A percentile compares a stretch with the other conserved stretches of the same genome.
Conservation (phyloP, 1,284 basidiomycete genomes). For the Sphaerobolus stellatus region DNA sequence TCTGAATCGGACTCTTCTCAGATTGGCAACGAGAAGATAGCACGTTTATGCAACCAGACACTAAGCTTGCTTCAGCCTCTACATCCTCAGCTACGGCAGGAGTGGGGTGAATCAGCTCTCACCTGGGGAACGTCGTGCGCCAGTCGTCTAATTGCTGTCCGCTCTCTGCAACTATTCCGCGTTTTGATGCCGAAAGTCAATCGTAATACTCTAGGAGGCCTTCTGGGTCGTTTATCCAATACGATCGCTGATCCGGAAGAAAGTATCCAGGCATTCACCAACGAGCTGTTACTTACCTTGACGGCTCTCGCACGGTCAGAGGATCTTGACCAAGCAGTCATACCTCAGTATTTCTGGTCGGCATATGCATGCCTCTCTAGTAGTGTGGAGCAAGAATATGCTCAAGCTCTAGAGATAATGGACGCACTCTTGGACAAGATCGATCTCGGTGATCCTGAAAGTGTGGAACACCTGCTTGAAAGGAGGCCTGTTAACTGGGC, state of each 20-base stretch:
- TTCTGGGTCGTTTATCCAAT: slow-evolving; percentile 82
- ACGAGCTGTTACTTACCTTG: slow-evolving; percentile 81
- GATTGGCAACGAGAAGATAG: slow-evolving; percentile 57
- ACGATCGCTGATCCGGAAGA: slow-evolving; percentile 77
- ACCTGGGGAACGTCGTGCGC: slow-evolving; percentile 87
- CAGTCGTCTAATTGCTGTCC: slow-evolving; percentile 82
- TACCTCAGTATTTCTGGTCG: slow-evolving; percentile 90
- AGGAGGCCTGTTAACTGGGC: slow-evolving; percentile 76
- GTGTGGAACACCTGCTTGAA: slow-evolving; percentile 62
- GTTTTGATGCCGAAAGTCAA: slow-evolving; percentile 76
- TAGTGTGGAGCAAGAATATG: slow-evolving; percentile 81
- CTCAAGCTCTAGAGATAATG: slow-evolving; percentile 67
- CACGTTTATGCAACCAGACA: slow-evolving; percentile 62
- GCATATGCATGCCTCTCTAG: slow-evolving; percentile 81
- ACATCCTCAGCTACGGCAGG: slow-evolving; percentile 64
- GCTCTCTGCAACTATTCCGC: slow-evolving; percentile 89
- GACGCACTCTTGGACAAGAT: slow-evolving; percentile 70
- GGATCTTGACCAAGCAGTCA: slow-evolving; percentile 57
- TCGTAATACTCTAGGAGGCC: slow-evolving; percentile 72
- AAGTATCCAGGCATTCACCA: slow-evolving; percentile 80
- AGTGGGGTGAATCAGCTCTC: slow-evolving; percentile 82
- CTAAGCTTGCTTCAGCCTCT: slow-evolving; percentile 71
- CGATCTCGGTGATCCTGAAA: slow-evolving; percentile 68
- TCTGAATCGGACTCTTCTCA: slow-evolving; percentile 65
- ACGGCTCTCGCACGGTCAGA: slow-evolving; percentile 62